Base-by-base conservation (phyloP, 306 rosid genomes). In the Prunus mira region DNA sequence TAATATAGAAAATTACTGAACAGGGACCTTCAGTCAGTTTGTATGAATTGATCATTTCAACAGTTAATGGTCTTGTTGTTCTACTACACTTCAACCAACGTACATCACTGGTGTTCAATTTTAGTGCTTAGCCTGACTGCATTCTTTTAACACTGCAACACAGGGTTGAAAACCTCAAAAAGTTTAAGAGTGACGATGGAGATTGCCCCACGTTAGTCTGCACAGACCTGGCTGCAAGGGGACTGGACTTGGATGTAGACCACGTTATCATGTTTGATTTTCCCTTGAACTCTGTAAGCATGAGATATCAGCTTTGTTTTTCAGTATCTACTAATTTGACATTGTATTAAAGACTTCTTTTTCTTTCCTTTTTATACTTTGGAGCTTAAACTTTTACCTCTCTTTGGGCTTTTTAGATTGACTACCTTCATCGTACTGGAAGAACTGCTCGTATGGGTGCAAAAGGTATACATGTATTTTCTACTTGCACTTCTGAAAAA, bases 391-490 rank as follows among this genome's bases (percentile, higher is more conserved):
- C 60, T 27, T 60, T 27, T n/a, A 24, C 20, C 77, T 67, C 78
- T 75, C 14, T 64, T 73, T 86, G 38, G 9, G 9, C 54, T 63
- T 76, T 77, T 54, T 76, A 93, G 98, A 90, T 93, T 19, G 98
- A 93, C 61, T 93, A 93, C 87, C 98, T 93, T 83, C 98, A 93
- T 76, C 93, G 98, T 82, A 93, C 98, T 0, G 98, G 98, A 58
- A 93, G 98, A 91, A 93, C 97, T 4, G 98, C 98, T 77, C 98
- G 98, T 10, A 93, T 93, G 98, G 97, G 98, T 73, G 97, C 97
- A 56, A 91, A 93, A 91, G 98, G 98, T 93, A 69, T 17, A 52
- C 55, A 65, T 54, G 28, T 34, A 38, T 62, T 65, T 50, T 34
- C 12, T 73, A 41, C 30, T 43, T 66, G 56, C 14, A 34, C 2